Evolutionary conservation across 371 early-diverging fungal genomes (phyloP), one percentile per base, ranked within the genome.

Genomic region (Fennellomyces sp.): DNA sequence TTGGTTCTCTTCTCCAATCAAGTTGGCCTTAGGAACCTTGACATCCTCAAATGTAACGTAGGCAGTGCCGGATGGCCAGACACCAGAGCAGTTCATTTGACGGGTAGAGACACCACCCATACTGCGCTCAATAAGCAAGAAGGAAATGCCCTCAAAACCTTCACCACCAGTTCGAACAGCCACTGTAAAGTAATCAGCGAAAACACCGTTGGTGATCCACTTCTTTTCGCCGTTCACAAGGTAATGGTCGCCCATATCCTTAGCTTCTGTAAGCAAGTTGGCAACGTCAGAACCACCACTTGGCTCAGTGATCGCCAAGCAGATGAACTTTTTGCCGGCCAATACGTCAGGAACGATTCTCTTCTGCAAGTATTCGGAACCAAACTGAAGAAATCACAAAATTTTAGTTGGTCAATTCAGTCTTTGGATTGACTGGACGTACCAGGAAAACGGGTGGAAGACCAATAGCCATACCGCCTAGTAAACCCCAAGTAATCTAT

Each of bases 161-260:
- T 77, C 77, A 25, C 84, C 89, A 35, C 93, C 94, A 2, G 94
- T 95, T 52, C 88, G 79, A 38, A 82, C 91, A 41, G 87, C 91
- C 30, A 75, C 74, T 0, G 85, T 84, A 61, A 86, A 87, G 64
- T 76, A 88, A 50, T 94, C 91, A 13, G 94, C 91, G 73, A 87
- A 93, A 0, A 85, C 86, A 29, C 95, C 95, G 68, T 93, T 92
- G 58, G 95, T 94, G 51, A 88, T 88, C 86, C 89, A 91, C 73
- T 93, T 93, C 84, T 94, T 94, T 70, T 93, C 93, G 47, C 93
- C 92, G 58, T 92, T 92, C 41, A 92, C 76, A 33, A 95, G 76
- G 70, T 83, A 93, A 23, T 67, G 56, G 26, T 67, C 68, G 12
- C 68, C 68, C 48, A 55, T 55, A 68, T 90, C 86, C 58, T 86